Conservation (phyloP, 1,284 basidiomycete species). For the Puccinia horiana region DNA sequence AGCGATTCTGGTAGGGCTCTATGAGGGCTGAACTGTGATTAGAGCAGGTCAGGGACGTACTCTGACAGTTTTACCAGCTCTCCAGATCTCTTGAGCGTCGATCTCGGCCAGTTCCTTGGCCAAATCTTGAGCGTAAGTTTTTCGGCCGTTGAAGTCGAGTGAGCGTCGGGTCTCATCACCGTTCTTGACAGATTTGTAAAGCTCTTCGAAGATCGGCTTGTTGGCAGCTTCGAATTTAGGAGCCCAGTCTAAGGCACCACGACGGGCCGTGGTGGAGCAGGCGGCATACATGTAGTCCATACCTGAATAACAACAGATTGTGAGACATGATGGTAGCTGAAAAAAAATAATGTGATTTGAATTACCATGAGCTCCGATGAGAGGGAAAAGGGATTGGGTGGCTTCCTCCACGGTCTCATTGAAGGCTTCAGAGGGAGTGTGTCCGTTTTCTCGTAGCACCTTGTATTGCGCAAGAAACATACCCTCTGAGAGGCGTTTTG, state of each 20-base stretch:
- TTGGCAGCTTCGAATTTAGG: conserved; percentile 88
- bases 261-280: conserved; percentile 97
- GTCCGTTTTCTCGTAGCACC: conserved; percentile 96
- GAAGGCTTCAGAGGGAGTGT: conserved; percentile 97
- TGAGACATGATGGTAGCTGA: conserved; percentile 37
- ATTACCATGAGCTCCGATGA: conserved; percentile 84
- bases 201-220: conserved; percentile 84
- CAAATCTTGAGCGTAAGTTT: conserved; percentile 91
- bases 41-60: background rate
- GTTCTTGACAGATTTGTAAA: conserved; percentile 91
- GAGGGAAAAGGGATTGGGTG: conserved; percentile 94
- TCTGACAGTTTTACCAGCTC: conserved; percentile 71
- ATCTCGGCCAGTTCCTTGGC: conserved; percentile 93
- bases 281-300: conserved; percentile 98
- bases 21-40: background rate
- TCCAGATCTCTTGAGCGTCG: conserved; percentile 96
- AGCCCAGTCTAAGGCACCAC: conserved; percentile 90
- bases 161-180: conserved; percentile 96
- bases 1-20: background rate
- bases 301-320: conserved; percentile 59
- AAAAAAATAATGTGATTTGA: background rate
- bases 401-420: conserved; percentile 99
- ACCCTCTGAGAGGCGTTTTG: conserved; percentile 68
- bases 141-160: conserved; percentile 89
- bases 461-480: conserved; percentile 99